phyloP scores from a whole-genome alignment of 2,329 filamentous ascomycete genomes.

The Penicillium sumatraense region DNA sequence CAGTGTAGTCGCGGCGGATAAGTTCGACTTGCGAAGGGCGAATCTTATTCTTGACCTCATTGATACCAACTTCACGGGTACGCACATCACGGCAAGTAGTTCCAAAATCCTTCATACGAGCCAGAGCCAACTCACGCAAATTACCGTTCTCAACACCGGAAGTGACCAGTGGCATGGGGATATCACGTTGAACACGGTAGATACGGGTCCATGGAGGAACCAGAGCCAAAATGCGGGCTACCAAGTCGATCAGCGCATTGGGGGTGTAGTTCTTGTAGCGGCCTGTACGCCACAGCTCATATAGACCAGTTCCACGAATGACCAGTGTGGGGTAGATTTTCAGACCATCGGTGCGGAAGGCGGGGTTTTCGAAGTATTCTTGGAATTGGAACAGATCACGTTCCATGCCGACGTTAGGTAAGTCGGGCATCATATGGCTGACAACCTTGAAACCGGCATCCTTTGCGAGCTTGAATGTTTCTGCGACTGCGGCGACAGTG shows the following conservation, averaged over 20 bases:
- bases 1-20: constrained; percentile 88
- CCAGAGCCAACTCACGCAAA: constrained; percentile 85
- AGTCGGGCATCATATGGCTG: constrained; percentile 99
- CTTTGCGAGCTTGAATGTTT: constrained; percentile 96
- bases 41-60: constrained; percentile 99
- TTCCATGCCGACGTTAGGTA: constrained; percentile 98
- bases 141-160: constrained; percentile 98
- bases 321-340: constrained; percentile 99
- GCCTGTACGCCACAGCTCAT: constrained; percentile 96
- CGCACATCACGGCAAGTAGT: constrained; percentile 95
- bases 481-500: constrained; percentile 90
- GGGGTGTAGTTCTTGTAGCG: constrained; percentile 99
- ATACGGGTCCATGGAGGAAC: constrained; percentile 98
- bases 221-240: constrained; percentile 92
- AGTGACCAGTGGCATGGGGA: constrained; percentile 99
- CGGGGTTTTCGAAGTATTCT: constrained; percentile 97
- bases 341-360: constrained; percentile 91
- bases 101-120: constrained; percentile 99
- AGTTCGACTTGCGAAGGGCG: constrained; percentile 94
- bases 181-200: constrained; percentile 97
- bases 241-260: constrained; percentile 92
- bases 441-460: constrained; percentile 99
- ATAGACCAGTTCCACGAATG: constrained; percentile 92
- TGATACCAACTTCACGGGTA: constrained; percentile 95
- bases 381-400: constrained; percentile 95